Evolutionary conservation across 2,329 filamentous ascomycete genomes (phyloP).

Genomic region (Aureobasidium sp.): DNA sequence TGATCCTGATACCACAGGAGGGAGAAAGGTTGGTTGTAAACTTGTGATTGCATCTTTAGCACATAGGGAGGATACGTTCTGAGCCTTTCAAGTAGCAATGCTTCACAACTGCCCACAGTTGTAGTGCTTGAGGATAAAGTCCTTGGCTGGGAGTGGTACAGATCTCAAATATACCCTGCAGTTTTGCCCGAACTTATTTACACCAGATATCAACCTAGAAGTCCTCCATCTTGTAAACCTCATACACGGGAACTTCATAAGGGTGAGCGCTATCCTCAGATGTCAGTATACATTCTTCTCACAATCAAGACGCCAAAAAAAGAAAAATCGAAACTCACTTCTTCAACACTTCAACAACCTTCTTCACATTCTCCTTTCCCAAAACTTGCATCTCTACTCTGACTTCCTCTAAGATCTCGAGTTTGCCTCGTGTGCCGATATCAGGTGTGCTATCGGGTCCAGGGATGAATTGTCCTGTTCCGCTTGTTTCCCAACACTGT

Average conservation of each 20-base stretch:
- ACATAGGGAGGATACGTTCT: too few relatives aligned
- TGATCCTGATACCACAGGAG: too few relatives aligned
- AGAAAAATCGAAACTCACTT: conserved; percentile 39
- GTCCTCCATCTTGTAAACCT: conserved; percentile 41
- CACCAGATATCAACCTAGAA: conserved; percentile 23
- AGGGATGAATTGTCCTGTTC: conserved; percentile 60
- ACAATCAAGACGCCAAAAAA: not conserved
- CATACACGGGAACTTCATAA: conserved; percentile 40
- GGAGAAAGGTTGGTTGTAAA: too few relatives aligned
- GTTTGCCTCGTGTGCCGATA: conserved; percentile 50
- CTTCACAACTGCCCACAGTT: too few relatives aligned
- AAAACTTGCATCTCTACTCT: conserved; percentile 57
- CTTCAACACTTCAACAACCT: conserved; percentile 58
- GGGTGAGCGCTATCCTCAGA: conserved; percentile 33
- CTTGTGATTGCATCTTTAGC: too few relatives aligned
- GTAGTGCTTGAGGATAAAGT: too few relatives aligned
- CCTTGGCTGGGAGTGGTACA: too few relatives aligned
- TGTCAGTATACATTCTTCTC: not conserved
- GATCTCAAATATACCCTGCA: too few relatives aligned
- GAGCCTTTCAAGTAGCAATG: too few relatives aligned
- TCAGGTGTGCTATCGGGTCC: conserved; percentile 55
- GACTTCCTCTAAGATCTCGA: conserved; percentile 55
- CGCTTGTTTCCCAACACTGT: conserved; percentile 35
- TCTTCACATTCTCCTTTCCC: conserved; percentile 49
- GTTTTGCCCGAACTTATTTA: too few relatives aligned